phyloP scores from a whole-genome alignment of 371 early-diverging fungal genomes.

The Zychaea mexicana region DNA sequence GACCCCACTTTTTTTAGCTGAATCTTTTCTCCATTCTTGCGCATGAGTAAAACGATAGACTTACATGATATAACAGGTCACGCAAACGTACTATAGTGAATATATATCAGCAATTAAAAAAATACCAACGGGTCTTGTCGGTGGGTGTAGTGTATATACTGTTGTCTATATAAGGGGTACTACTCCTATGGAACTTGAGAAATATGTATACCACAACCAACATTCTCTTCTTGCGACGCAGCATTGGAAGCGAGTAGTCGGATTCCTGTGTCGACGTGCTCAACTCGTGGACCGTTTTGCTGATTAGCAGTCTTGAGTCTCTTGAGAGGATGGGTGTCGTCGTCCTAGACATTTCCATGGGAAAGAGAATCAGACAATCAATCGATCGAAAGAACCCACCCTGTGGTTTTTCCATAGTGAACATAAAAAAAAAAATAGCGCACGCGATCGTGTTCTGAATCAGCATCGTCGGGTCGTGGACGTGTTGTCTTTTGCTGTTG shows the following conservation, averaged over 20 bases:
- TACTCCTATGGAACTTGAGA: neutral
- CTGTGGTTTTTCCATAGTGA: too few relatives aligned
- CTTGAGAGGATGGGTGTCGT: too few relatives aligned
- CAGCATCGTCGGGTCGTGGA: neutral
- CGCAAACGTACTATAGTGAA: slow-evolving; percentile 11
- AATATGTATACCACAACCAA: slow-evolving; percentile 6
- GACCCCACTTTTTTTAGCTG: too few relatives aligned
- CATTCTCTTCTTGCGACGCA: slow-evolving; percentile 2
- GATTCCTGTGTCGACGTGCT: neutral
- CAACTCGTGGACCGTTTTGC: neutral
- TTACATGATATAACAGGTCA: slow-evolving; percentile 23
- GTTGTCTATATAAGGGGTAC: neutral
- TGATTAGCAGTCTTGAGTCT: neutral
- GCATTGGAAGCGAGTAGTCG: neutral
- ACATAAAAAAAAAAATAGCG: neutral
- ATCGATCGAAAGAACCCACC: too few relatives aligned
- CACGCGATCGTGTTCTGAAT: neutral
- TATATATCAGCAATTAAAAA: neutral
- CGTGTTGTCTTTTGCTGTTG: neutral
- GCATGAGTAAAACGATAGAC: too few relatives aligned
- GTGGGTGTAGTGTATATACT: too few relatives aligned
- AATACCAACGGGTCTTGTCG: too few relatives aligned
- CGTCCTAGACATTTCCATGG: too few relatives aligned
- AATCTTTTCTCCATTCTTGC: too few relatives aligned
- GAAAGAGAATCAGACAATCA: too few relatives aligned